Evolutionary conservation across 2,329 filamentous ascomycete genomes (phyloP), one percentile per base, ranked within the genome.

Genomic region (Fusarium graminum): DNA sequence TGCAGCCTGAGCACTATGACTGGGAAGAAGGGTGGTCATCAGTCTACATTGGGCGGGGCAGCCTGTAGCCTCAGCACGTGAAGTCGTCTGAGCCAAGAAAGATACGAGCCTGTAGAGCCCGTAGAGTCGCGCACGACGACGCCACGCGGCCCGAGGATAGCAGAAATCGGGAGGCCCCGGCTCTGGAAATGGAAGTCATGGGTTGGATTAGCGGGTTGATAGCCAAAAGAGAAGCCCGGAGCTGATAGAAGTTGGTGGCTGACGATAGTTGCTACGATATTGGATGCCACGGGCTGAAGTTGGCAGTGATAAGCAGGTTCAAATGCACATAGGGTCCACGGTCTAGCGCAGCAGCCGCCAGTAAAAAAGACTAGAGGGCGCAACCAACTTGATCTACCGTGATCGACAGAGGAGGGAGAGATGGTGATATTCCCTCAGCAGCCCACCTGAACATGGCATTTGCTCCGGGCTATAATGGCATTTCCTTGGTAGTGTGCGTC

Each of bases 131-230:
- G 49, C 52, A 50, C 59, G 64, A 67, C 54, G 47, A 56, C 70
- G 68, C 70, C 70, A 73, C 70, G 71, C 69, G 66, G 61, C 46
- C 61, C 47, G 56, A 49, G 41, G 52, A 69, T 55, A 43, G 52
- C 32, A 58, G 54, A 61, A 61, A 51, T 57, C 61, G 60, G 59
- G 64, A 63, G 51, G 43, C 52, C 58, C 45, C 57, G 43, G 59
- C 34, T 47, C 65, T 71, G 66, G 44, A 70, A 64, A 34, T 39
- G 68, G 67, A 70, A 72, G 70, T 72, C 70, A 72, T 71, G 70
- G 58, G 70, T 60, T 67, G 57, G 54, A 49, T 46, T 65, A 49
- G 57, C 54, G 54, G 60, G 43, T 53, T 56, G 52, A 56, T 66
- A 63, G 52, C 53, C 41, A 52, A 67, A 59, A 45, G 55, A 60